Evolutionary conservation across 108 stramenopile genomes (phyloP).

Genomic region (Conticribra guillardii): DNA sequence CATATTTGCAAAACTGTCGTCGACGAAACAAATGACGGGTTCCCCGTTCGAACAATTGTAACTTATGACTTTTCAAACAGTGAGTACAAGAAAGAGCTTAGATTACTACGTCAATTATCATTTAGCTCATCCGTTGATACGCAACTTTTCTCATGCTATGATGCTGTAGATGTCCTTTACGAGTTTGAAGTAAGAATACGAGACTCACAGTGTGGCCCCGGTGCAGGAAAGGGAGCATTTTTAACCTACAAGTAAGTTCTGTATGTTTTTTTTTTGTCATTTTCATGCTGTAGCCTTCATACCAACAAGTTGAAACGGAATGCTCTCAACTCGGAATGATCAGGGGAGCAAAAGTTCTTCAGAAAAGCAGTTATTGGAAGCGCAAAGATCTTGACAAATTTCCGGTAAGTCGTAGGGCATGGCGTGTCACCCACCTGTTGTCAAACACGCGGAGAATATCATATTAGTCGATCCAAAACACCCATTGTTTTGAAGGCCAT

Average conservation of each 20-base stretch:
- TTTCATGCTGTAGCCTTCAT: too few relatives aligned
- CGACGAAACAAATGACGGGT: conserved; percentile 20
- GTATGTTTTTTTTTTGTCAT: neutral
- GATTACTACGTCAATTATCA: neutral
- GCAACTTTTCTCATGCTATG: too few relatives aligned
- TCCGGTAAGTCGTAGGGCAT: neutral
- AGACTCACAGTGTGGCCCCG: conserved; percentile 23
- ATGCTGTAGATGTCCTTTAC: conserved; percentile 34
- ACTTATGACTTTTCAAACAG: conserved; percentile 14
- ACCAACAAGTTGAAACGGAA: neutral
- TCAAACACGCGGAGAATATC: neutral
- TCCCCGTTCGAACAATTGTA: conserved; percentile 30
- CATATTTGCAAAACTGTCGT: conserved; percentile 21
- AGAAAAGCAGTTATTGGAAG: conserved; percentile 31
- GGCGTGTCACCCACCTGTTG: neutral
- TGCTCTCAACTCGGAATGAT: neutral
- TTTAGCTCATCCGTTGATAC: neutral
- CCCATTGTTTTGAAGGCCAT: too few relatives aligned
- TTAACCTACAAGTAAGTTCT: conserved; percentile 37
- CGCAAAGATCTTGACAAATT: neutral
- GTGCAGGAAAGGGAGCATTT: conserved; percentile 48
- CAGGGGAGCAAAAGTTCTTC: conserved; percentile 42
- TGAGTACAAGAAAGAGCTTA: conserved; percentile 11
- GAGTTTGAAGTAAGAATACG: conserved; percentile 30
- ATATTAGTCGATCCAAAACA: too few relatives aligned